Conservation (phyloP, 2,329 filamentous ascomycete species). For the Pseudogymnoascus sp. region DNA sequence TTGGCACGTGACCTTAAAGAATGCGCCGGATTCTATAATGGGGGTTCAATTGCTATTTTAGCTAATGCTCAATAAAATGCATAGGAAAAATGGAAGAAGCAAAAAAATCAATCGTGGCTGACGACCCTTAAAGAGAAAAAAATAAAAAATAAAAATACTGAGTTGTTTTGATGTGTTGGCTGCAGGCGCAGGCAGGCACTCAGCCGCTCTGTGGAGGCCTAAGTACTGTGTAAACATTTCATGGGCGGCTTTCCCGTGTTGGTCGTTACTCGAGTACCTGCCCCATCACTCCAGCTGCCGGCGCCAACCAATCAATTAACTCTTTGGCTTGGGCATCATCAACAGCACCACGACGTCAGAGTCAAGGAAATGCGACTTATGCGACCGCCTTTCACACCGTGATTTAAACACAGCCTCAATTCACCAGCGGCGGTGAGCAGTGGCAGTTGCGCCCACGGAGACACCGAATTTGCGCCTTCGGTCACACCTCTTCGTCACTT, state of each 20-base stretch:
- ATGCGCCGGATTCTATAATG: background rate
- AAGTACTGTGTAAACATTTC: conserved; percentile 8
- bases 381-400: conserved; percentile 7
- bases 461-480: conserved; percentile 3
- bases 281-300: background rate
- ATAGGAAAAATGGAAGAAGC: background rate
- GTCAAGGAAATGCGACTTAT: conserved; percentile 8
- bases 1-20: background rate
- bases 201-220: background rate
- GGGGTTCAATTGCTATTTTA: background rate
- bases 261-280: background rate
- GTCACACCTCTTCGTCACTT: background rate
- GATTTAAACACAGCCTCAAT: conserved; percentile 7
- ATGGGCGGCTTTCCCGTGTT: conserved; percentile 1
- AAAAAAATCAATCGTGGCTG: background rate
- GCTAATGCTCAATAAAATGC: background rate
- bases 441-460: conserved; percentile 5
- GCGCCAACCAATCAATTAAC: conserved; percentile 5
- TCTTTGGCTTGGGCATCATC: conserved; percentile 8
- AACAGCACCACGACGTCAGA: conserved; percentile 8
- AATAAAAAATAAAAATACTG: background rate
- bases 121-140: background rate
- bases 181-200: background rate
- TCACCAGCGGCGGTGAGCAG: conserved; percentile 3
- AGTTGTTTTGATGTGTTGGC: conserved; percentile 7